phyloP scores from a whole-genome alignment of 2,329 filamentous ascomycete species.

The Albifimbria verrucaria region DNA sequence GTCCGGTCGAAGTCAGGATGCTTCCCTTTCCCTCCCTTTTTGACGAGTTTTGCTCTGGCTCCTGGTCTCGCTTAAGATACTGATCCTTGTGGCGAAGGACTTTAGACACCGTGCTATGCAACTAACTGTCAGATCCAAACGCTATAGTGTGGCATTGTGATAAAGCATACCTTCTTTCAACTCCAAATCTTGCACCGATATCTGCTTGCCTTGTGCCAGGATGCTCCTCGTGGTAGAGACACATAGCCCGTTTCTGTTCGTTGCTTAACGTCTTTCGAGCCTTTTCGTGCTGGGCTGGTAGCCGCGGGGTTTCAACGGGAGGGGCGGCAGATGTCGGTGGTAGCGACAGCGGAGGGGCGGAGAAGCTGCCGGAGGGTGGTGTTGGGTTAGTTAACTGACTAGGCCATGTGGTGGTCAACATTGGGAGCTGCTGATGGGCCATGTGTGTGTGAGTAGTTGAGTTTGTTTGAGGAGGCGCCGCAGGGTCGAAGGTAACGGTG shows the following conservation, averaged over 20 bases:
- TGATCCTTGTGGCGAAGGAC: conserved; percentile 93
- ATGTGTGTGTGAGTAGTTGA: conserved; percentile 35
- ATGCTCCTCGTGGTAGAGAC: conserved; percentile 86
- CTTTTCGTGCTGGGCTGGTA: conserved; percentile 47
- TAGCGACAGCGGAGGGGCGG: conserved; percentile 56
- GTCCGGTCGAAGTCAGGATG: conserved; percentile 89
- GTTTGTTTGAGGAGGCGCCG: neutral
- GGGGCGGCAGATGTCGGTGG: conserved; percentile 55
- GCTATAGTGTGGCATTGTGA: no score
- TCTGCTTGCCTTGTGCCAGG: conserved; percentile 92
- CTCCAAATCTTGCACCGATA: conserved; percentile 92
- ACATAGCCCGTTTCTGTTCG: conserved; percentile 88
- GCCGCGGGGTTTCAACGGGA: conserved; percentile 23
- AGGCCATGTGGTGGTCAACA: conserved; percentile 74
- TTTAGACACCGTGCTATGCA: conserved; percentile 89
- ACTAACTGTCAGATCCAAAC: conserved; percentile 17
- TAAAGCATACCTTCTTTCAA: conserved; percentile 85
- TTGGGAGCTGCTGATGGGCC: conserved; percentile 59
- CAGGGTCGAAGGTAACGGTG: conserved; percentile 2
- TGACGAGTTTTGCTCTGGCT: conserved; percentile 61
- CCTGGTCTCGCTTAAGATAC: conserved; percentile 80
- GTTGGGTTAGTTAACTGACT: conserved; percentile 75
- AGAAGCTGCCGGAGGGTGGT: conserved; percentile 43
- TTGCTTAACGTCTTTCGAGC: conserved; percentile 87
- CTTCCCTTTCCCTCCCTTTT: conserved; percentile 82